Evolutionary conservation across 108 stramenopile species (phyloP), one percentile per base, ranked within the genome.

Genomic region (Mediolabrus comicus): DNA sequence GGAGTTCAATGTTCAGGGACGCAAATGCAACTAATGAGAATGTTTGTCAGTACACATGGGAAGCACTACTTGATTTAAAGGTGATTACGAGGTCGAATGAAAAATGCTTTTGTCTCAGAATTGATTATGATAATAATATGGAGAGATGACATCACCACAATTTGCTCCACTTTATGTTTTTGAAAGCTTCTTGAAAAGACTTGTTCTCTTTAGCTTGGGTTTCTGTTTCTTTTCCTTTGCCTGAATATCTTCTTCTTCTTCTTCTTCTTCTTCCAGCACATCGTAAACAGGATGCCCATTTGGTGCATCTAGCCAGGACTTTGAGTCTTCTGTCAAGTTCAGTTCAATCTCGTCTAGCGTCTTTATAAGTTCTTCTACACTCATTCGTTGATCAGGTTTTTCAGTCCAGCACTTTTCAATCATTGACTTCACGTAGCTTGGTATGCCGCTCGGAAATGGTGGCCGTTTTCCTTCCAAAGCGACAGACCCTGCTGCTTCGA

Each of bases 401-500:
- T 84, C 86, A 10, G 35, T 49, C 90, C 90, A 91, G 43, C 84
- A 83, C 6, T 38, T 43, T 26, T 86, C 67, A 59, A 91, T 86
- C 27, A 88, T 52, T 11, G 49, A 34, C 29, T 49, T 70, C 5
- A 91, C 24, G 11, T 12, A 11, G 6, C 5, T 2, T 12, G 90
- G 87, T 9, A 72, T 87, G 7, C 59, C 77, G 1, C 29, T 0
- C 11, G 86, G 90, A 49, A 91, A 77, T 13, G 82, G 75, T 30
- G 87, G 87, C 9, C 90, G 72, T 0, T 69, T 19, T 16, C 62
- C 46, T 30, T 88, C 82, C 4, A 84, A 35, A 7, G 86, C 90
- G 13, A 91, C 90, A 6, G 69, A 62, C 11, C 79, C 73, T 3
- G 90, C 90, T 12, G 90, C 90, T 43, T 88, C 87, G 16, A 88